phyloP scores from a whole-genome alignment of 345 rosid species.

The Gossypium rotundifolium region DNA sequence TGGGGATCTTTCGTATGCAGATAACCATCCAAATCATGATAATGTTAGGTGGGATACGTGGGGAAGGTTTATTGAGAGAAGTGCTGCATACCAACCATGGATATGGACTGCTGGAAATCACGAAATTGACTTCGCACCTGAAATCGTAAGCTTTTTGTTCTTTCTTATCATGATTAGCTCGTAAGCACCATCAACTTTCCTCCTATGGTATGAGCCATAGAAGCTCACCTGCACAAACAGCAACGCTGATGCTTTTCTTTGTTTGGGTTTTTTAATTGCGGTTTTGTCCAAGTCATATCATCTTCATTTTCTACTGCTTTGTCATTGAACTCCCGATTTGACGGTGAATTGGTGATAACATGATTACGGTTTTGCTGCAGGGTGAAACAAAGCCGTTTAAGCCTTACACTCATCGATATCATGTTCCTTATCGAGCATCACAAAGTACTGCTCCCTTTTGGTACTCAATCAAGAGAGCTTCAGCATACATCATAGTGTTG shows the following conservation, averaged over 20 bases:
- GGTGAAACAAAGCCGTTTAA: constrained; percentile 81
- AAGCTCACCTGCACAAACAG: no score
- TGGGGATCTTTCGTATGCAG: constrained; percentile 91
- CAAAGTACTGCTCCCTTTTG: constrained; percentile 73
- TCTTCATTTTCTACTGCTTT: no score
- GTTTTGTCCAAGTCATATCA: no score
- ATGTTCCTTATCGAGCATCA: constrained; percentile 62
- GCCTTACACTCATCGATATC: constrained; percentile 68
- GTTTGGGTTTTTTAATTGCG: no score
- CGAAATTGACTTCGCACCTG: constrained; percentile 70
- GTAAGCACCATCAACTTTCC: neutral
- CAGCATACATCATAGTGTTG: constrained; percentile 73
- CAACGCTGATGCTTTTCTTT: no score
- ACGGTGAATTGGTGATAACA: neutral
- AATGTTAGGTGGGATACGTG: constrained; percentile 85
- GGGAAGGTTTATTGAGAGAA: constrained; percentile 91
- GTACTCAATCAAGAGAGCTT: constrained; percentile 95
- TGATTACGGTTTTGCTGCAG: constrained; percentile 34
- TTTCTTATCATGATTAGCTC: neutral
- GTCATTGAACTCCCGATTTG: neutral
- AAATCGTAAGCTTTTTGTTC: constrained; percentile 16
- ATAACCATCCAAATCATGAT: constrained; percentile 60
- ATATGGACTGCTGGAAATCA: constrained; percentile 94
- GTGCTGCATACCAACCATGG: constrained; percentile 92
- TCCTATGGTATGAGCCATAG: no score